Evolutionary conservation across 805 yeast species (phyloP), one percentile per base, ranked within the genome.

Genomic region (Candida michaelii): DNA sequence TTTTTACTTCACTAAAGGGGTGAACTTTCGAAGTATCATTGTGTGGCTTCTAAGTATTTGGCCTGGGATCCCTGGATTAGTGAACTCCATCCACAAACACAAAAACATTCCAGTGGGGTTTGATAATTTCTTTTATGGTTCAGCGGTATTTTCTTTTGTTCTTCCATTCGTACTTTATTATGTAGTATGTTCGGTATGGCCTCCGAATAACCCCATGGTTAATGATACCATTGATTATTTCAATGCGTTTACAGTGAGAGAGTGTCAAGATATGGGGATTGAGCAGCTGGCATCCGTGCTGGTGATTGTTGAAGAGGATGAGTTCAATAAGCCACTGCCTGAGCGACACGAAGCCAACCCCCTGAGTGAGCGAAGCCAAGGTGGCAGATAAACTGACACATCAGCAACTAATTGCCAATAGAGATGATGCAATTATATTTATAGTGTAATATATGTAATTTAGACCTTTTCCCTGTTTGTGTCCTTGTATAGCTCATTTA

Each of bases 61-160:
- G 9, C 80, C 79, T 13, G 77, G 77, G 15, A 43, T 77, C 18
- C 82, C 82, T 3, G 82, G 82, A 27, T 57, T 73, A 46, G 63
- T 63, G n/a, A 18, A 35, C 56, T 49, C 65, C 52, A 69, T 63
- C 49, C 52, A 34, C n/a, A 15, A 45, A 1, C 16, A 32, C 12
- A 18, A 30, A 3, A 13, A 32, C 1, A 45, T 53, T 3, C 17
- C 46, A 5, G 13, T 9, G 3, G 55, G 56, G 13, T 27, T 44
- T 7, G 40, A 42, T 13, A 44, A 47, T 25, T 52, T 46, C 37
- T 53, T 44, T 41, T 43, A 45, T 31, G 56, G 55, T 8, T 47
- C 47, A 27, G 38, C 44, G 4, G 17, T 53, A 10, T 50, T 49
- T 40, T 48, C 38, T 19, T 49, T 43, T 44, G 39, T 15, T 60